Evolutionary conservation across 768 basidiomycete genomes (phyloP).

Genomic region (Russula abietina): DNA sequence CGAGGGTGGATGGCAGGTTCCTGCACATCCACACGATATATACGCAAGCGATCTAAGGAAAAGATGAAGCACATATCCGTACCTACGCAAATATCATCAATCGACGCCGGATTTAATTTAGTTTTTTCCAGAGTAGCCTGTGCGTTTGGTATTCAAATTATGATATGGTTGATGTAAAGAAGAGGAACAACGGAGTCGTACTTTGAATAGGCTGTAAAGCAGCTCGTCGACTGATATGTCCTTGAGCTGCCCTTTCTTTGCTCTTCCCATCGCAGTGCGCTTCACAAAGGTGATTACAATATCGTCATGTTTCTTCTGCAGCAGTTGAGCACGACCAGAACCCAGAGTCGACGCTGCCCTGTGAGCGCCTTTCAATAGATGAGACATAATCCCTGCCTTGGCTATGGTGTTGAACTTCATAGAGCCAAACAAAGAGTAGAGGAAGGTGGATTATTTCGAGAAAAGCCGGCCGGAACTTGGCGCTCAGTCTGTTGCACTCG

Average conservation of each 20-base stretch:
- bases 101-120: slow-evolving; percentile 58
- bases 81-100: slow-evolving; percentile 86
- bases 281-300: slow-evolving; percentile 88
- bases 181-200: slow-evolving; percentile 27
- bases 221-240: slow-evolving; percentile 85
- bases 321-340: slow-evolving; percentile 39
- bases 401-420: not conserved
- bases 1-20: slow-evolving; percentile 78
- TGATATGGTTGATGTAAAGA: not conserved
- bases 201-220: slow-evolving; percentile 76
- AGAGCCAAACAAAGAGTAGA: not conserved
- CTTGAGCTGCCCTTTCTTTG: slow-evolving; percentile 90
- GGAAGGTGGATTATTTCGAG: not conserved
- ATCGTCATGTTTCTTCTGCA: slow-evolving; percentile 72
- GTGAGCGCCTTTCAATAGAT: not conserved
- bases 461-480: slow-evolving; percentile 1
- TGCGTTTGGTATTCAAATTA: not conserved
- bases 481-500: not conserved
- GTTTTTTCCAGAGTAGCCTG: slow-evolving; percentile 65
- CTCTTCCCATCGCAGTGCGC: slow-evolving; percentile 81
- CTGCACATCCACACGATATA: slow-evolving; percentile 33
- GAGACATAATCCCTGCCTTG: not conserved
- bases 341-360: slow-evolving; percentile 28
- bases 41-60: not conserved
- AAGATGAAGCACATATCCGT: slow-evolving; percentile 25